Base-by-base conservation (phyloP, 352 stramenopile genomes). In the Thraustotheca clavata region DNA sequence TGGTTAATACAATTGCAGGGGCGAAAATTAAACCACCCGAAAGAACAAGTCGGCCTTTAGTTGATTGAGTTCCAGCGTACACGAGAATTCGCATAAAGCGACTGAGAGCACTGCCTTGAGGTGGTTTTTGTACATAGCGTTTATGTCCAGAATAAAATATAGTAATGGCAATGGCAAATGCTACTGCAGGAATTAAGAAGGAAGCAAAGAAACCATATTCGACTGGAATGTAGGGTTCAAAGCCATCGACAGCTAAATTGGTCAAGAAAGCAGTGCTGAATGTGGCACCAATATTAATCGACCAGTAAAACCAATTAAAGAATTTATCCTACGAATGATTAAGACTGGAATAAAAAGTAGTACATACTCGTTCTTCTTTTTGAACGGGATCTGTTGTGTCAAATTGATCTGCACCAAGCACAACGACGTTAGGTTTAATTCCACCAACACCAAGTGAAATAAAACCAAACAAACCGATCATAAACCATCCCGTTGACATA, bases 221-320 rank as follows among this genome's bases (percentile, higher is more conserved):
- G 7, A 79, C 67, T 9, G 83, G 79, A 35, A 96, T 85, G 49
- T 94, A 89, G 9, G 83, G 84, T 31, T 86, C 76, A 4, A 96
- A 46, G 7, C 89, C 89, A 60, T 96, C 96, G 18, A 96, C 87
- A 0, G 87, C 89, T 32, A 97, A 67, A 62, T 96, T 96, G 5
- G 87, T 91, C 27, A 97, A 75, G 49, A 96, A 73, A 1, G 79
- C 90, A 71, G 94, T 96, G 74, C 88, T 96, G 59, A 96, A 83
- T 34, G 89, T 89, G 7, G 90, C 87, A 34, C 90, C 90, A 26
- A 96, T 76, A 67, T 97, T 97, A 71, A 97, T 96, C 14, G 84
- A 75, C 86, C 86, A 96, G 73, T 97, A 97, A 72, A 97, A 97
- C 81, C 82, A 96, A 66, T 96, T 95, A 75, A 97, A 97, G 69